Percentiles rank a stretch among this genome's conserved stretches.
phyloP scores from a whole-genome alignment of 192 early-diverging fungal genomes.

The Umbelopsis ramanniana region DNA sequence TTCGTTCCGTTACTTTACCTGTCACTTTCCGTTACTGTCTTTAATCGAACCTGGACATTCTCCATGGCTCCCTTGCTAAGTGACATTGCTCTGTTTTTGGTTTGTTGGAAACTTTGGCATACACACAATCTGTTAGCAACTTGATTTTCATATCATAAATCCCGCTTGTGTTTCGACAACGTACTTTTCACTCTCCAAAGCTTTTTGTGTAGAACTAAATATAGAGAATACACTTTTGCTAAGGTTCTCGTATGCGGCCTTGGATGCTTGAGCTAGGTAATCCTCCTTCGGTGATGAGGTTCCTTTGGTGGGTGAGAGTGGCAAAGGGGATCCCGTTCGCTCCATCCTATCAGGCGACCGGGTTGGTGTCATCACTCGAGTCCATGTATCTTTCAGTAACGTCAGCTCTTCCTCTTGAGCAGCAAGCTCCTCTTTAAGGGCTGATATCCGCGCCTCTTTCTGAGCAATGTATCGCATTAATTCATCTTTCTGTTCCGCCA shows the following conservation, averaged over 20 bases:
- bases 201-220: conserved; percentile 16
- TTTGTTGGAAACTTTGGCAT: conserved; percentile 3
- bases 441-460: conserved; percentile 18
- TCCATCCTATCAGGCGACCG: conserved; percentile 7
- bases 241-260: conserved; percentile 20
- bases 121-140: background rate
- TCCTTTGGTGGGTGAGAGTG: background rate
- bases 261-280: conserved; percentile 19
- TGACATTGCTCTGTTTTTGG: conserved; percentile 15
- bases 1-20: background rate
- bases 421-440: conserved; percentile 24
- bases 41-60: conserved; percentile 5
- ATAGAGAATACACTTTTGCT: conserved; percentile 20
- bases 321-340: conserved; percentile 1
- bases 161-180: background rate
- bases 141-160: too few relatives aligned
- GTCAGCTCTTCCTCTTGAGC: conserved; percentile 21
- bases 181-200: conserved; percentile 24
- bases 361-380: conserved; percentile 12
- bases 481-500: conserved; percentile 26
- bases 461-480: conserved; percentile 24
- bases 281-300: conserved; percentile 4
- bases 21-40: conserved; percentile 13
- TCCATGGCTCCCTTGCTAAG: conserved; percentile 17
- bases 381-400: conserved; percentile 27